These are phyloP conservation scores for Incumbomyces delicatus DNA, from an alignment of 2,329 filamentous ascomycete genomes.

Conservation along the genomic window DNA sequence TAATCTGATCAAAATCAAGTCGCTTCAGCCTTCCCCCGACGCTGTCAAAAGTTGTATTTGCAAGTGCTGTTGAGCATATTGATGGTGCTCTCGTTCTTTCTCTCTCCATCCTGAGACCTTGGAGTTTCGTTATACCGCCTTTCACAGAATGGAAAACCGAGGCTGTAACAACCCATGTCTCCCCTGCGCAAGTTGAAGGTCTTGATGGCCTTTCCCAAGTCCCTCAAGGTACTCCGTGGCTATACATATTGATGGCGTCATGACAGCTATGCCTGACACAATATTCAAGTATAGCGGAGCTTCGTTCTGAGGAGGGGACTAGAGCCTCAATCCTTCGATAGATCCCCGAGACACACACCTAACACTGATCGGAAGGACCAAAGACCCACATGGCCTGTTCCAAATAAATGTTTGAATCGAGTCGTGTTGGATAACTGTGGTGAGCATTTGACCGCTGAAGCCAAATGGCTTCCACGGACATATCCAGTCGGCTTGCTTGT, in stretches of 20 bases:
- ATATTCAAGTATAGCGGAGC: constrained; percentile 28
- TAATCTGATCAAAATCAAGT: constrained; percentile 38
- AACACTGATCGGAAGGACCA: constrained; percentile 8
- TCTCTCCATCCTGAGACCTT: constrained; percentile 23
- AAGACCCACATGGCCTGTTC: constrained; percentile 13
- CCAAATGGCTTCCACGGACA: background rate
- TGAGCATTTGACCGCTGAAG: background rate
- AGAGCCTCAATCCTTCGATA: constrained; percentile 16
- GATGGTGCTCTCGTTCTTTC: constrained; percentile 40
- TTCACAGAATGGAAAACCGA: constrained; percentile 42
- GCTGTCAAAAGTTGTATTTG: constrained; percentile 37
- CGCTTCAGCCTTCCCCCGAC: constrained; percentile 37
- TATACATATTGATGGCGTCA: constrained; percentile 35
- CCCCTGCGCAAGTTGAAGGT: constrained; percentile 48
- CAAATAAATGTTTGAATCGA: constrained; percentile 5
- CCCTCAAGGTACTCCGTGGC: constrained; percentile 53
- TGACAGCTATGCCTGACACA: constrained; percentile 30
- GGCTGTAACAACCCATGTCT: constrained; percentile 48
- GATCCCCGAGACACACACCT: constrained; percentile 35
- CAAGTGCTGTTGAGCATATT: constrained; percentile 27
- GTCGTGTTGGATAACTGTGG: background rate
- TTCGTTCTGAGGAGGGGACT: constrained; percentile 29
- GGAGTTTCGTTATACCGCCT: constrained; percentile 6
- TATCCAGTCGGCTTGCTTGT: background rate
- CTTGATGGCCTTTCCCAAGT: constrained; percentile 58